Percentiles rank a stretch among this genome's conserved stretches.
Evolutionary conservation across 768 basidiomycete species (phyloP).

Genomic region (Guyanaporus albipodus): DNA sequence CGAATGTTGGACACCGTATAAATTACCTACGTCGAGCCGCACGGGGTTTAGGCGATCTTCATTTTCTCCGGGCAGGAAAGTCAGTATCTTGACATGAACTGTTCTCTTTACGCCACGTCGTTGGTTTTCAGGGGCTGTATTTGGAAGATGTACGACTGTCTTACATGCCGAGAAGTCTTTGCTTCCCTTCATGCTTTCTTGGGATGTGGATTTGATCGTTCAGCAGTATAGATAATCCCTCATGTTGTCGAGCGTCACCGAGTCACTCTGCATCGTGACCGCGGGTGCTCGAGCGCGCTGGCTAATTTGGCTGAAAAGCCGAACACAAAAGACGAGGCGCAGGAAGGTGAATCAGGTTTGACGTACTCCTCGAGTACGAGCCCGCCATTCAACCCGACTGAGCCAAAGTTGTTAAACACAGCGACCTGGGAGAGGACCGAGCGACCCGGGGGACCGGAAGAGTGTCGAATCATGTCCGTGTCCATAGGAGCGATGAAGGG

Average conservation of each 20-base stretch:
- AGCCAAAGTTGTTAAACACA: conserved; percentile 72
- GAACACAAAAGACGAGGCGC: conserved; percentile 38
- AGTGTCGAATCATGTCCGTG: conserved; percentile 46
- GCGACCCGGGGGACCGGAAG: conserved; percentile 40
- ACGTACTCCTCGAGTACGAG: conserved; percentile 55
- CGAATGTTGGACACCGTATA: conserved; percentile 44
- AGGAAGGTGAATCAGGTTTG: neutral
- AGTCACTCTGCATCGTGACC: conserved; percentile 47
- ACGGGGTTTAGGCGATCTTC: conserved; percentile 44
- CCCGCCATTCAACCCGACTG: conserved; percentile 65
- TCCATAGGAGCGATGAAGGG: conserved; percentile 48
- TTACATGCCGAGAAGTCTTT: conserved; percentile 43
- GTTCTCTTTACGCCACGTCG: conserved; percentile 47
- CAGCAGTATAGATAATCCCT: conserved; percentile 63
- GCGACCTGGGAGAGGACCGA: conserved; percentile 44
- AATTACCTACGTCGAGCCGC: conserved; percentile 29
- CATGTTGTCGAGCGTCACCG: conserved; percentile 23
- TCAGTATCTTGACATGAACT: conserved; percentile 65
- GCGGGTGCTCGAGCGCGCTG: conserved; percentile 44
- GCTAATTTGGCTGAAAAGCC: conserved; percentile 61
- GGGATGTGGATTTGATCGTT: too few relatives aligned
- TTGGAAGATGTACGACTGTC: too few relatives aligned
- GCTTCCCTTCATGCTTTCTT: conserved; percentile 45
- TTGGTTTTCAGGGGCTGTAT: conserved; percentile 48
- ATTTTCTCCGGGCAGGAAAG: conserved; percentile 74